phyloP scores from a whole-genome alignment of 768 basidiomycete genomes.

The Panus rudis region DNA sequence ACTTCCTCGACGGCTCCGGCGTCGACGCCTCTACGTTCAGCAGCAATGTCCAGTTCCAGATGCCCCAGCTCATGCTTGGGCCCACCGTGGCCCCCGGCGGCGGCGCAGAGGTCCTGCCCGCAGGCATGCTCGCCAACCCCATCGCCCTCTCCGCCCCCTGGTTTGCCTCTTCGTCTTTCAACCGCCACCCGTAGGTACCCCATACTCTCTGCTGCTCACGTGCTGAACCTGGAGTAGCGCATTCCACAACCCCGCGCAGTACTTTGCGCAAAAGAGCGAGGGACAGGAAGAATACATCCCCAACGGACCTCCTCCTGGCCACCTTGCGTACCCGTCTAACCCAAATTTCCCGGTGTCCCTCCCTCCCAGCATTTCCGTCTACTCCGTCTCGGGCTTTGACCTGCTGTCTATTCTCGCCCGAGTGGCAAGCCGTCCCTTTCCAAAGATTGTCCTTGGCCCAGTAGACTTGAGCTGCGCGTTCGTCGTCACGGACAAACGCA shows the following conservation, averaged over 20 bases:
- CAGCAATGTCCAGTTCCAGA: constrained; percentile 42
- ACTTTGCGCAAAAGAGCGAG: no score
- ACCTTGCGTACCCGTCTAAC: constrained; percentile 10
- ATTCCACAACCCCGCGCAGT: no score
- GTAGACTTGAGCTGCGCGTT: constrained; percentile 93
- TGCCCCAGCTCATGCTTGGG: constrained; percentile 60
- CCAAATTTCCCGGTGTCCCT: constrained; percentile 20
- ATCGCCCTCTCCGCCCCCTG: constrained; percentile 35
- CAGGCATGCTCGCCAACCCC: constrained; percentile 27
- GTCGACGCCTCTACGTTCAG: constrained; percentile 17
- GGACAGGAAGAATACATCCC: no score
- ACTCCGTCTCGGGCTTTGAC: constrained; percentile 90
- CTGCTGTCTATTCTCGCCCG: constrained; percentile 74
- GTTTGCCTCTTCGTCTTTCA: constrained; percentile 25
- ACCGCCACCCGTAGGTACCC: background rate
- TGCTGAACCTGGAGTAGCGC: constrained; percentile 6
- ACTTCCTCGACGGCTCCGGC: constrained; percentile 5
- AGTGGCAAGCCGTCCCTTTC: constrained; percentile 67
- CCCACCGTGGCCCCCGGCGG: constrained; percentile 65
- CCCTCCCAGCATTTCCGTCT: constrained; percentile 48
- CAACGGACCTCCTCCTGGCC: background rate
- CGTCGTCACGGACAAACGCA: constrained; percentile 77
- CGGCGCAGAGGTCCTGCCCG: constrained; percentile 66
- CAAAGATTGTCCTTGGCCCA: constrained; percentile 75
- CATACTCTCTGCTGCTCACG: background rate